These are phyloP conservation scores for Globisporangium canariense DNA, from an alignment of 352 stramenopile species.

Conservation along the genomic window DNA sequence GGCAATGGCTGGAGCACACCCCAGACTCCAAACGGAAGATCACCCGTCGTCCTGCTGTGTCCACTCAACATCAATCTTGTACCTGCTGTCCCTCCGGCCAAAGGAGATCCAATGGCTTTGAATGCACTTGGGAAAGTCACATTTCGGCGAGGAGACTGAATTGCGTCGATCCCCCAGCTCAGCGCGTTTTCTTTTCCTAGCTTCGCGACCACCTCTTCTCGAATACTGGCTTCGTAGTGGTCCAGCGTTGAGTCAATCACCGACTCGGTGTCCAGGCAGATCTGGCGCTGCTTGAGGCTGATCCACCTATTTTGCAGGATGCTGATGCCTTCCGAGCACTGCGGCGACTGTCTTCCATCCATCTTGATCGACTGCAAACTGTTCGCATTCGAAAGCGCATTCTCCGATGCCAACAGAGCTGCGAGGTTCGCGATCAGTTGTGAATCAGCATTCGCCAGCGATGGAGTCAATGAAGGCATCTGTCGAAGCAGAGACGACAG, in stretches of 20 bases:
- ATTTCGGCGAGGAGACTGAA: conserved; percentile 69
- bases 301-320: conserved; percentile 65
- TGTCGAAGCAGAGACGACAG: conserved; percentile 71
- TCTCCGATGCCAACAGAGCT: conserved; percentile 52
- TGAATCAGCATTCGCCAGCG: conserved; percentile 48
- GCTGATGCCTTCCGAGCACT: conserved; percentile 21
- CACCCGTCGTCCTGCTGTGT: conserved; percentile 12
- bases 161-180: conserved; percentile 78
- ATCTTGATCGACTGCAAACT: conserved; percentile 17
- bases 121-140: conserved; percentile 12
- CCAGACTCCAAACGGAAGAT: conserved; percentile 67
- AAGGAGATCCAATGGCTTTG: background rate
- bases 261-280: conserved; percentile 61
- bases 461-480: conserved; percentile 37
- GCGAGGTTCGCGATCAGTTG: conserved; percentile 65
- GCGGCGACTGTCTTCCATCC: conserved; percentile 19
- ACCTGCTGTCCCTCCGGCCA: background rate
- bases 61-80: background rate
- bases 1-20: conserved; percentile 67
- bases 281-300: conserved; percentile 68
- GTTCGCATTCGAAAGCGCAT: conserved; percentile 27
- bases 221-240: conserved; percentile 46
- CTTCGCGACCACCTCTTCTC: conserved; percentile 65
- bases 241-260: conserved; percentile 75
- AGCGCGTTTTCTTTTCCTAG: conserved; percentile 75